These are phyloP conservation scores for Tripidium arundinaceum DNA, from an alignment of 202 grass and related monocot genomes.

Conservation along the genomic window DNA sequence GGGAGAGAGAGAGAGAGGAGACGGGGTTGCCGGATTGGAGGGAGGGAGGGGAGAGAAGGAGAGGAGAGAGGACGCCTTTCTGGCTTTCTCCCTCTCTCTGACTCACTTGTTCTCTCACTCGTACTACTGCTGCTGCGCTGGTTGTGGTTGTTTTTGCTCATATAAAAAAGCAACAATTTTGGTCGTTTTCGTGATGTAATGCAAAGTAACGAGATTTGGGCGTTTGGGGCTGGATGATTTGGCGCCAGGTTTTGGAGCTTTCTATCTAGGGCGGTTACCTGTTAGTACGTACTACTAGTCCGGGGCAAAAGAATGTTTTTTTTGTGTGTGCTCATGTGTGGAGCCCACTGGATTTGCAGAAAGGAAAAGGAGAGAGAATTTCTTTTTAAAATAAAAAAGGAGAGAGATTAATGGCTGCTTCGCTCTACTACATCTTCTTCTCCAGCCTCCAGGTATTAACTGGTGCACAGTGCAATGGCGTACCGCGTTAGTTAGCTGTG, in stretches of 20 bases:
- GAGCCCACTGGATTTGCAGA: neutral
- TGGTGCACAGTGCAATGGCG: neutral
- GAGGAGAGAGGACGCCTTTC: neutral
- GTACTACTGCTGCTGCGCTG: neutral
- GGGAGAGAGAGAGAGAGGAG: neutral
- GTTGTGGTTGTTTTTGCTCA: neutral
- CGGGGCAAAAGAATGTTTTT: too few relatives aligned
- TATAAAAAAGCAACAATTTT: neutral
- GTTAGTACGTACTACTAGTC: too few relatives aligned
- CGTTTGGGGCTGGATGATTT: conserved; percentile 11
- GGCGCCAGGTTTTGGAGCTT: conserved; percentile 3
- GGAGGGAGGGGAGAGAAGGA: neutral
- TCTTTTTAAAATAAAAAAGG: too few relatives aligned
- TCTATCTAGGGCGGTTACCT: neutral
- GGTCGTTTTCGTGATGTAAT: conserved; percentile 31
- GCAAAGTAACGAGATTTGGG: conserved; percentile 23
- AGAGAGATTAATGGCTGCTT: neutral
- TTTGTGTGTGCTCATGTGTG: too few relatives aligned
- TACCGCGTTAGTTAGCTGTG: neutral
- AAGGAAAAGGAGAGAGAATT: neutral
- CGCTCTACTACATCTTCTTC: neutral
- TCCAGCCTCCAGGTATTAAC: neutral
- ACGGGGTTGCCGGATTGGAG: neutral
- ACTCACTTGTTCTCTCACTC: too few relatives aligned
- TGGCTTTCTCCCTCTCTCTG: neutral